Base-by-base conservation (phyloP, 345 rosid species). In the Corchorus olitorius region DNA sequence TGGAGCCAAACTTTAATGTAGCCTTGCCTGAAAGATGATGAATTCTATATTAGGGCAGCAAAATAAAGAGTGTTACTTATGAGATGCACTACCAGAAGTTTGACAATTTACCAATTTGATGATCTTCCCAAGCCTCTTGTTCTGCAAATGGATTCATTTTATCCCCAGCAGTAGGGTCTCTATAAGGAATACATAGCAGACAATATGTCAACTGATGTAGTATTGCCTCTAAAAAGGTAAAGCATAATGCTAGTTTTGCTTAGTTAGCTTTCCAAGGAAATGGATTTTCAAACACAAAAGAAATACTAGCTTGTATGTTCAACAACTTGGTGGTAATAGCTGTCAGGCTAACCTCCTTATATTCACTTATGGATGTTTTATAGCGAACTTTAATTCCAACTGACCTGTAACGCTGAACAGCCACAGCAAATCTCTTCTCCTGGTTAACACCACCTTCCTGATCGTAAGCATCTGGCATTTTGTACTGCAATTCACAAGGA, bases 61-160 rank as follows among this genome's bases (percentile, higher is more conserved):
- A 67, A 65, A 22, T 60, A 65, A 71, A 73, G 59, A 59, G 72
- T 46, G 6, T 68, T 15, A n/a, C 37, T 13, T 13, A 37, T 54
- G 52, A 45, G 74, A 70, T 60, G 34, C 61, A 49, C 46, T 52
- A 37, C 68, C 17, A 75, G 75, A 56, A 60, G 50, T 41, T 15
- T 49, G 77, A 54, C 8, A 19, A 54, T 34, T 81, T 83, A 91
- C 98, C 97, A 86, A 92, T 96, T 84, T 96, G 99, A 86, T 92
- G 86, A 63, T 96, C 99, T 88, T 96, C 99, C 99, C 98, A 96
- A 69, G 97, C 99, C 82, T 96, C 99, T 86, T 95, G 99, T 81
- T 95, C 99, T 8, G 93, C 98, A 85, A 93, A 93, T 43, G 99
- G 99, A 85, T 95, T 90, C 99, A 93, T 95, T 83, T 93, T 96